A percentile compares a stretch with the other conserved stretches of the same genome.
phyloP scores from a whole-genome alignment of 164 flowering plant species.

The Magnolia changhungtana region DNA sequence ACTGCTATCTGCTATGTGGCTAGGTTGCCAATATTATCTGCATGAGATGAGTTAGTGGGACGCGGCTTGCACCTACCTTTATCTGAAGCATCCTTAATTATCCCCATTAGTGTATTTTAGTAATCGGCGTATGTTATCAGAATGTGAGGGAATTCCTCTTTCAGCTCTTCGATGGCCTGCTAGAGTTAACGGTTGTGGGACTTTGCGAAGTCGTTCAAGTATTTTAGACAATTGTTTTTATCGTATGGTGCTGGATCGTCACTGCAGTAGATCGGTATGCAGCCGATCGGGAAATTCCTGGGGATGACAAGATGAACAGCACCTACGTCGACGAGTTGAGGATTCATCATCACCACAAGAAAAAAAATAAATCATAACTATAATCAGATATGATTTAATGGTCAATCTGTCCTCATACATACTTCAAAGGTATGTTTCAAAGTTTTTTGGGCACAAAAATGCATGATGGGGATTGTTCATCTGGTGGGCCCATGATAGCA shows the following conservation, averaged over 20 bases:
- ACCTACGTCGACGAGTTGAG: not conserved
- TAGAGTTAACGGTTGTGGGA: not conserved
- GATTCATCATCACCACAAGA: not conserved
- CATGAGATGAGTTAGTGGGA: not conserved
- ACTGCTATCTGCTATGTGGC: too few species aligned
- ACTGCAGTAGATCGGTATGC: constrained; percentile 5
- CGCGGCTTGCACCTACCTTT: not conserved
- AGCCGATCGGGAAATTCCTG: constrained; percentile 8
- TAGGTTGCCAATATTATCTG: too few species aligned
- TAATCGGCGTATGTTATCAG: constrained; percentile 1
- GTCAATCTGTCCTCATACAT: not conserved
- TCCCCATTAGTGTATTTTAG: not conserved
- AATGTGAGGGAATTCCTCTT: not conserved
- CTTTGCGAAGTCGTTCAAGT: constrained; percentile 4
- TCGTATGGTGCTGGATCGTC: not conserved
- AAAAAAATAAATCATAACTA: not conserved
- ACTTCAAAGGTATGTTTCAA: not conserved
- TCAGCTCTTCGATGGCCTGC: not conserved
- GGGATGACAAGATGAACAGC: not conserved
- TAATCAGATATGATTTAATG: too few species aligned
- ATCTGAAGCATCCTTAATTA: not conserved
- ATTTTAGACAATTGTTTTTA: constrained; percentile 1
- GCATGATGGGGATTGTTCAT: too few species aligned
- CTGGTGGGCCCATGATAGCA: too few species aligned
- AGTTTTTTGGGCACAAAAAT: too few species aligned